phyloP scores from a whole-genome alignment of 768 basidiomycete genomes.

The Rhizopogon rudus region DNA sequence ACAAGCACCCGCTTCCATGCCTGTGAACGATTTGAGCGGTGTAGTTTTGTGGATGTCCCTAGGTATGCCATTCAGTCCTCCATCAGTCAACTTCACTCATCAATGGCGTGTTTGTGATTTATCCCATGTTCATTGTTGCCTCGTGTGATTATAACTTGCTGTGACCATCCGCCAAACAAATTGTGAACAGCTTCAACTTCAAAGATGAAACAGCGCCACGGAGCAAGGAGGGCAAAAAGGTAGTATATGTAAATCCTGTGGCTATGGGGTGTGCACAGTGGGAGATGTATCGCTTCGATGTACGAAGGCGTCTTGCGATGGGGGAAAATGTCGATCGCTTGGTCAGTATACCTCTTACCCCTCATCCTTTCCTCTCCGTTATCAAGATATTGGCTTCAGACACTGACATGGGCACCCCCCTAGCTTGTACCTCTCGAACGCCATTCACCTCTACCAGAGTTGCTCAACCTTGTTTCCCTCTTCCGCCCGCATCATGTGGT shows the following conservation, averaged over 20 bases:
- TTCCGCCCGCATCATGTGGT: constrained; percentile 75
- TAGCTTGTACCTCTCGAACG: constrained; percentile 82
- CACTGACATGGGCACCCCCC: not conserved
- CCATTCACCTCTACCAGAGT: constrained; percentile 85
- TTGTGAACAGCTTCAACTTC: not conserved
- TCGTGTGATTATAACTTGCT: constrained; percentile 5
- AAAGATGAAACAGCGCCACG: constrained; percentile 14
- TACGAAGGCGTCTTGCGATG: constrained; percentile 32
- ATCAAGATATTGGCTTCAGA: not conserved
- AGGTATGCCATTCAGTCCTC: constrained; percentile 6
- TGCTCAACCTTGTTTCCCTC: constrained; percentile 72
- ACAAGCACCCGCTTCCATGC: constrained; percentile 82
- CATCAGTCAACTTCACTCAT: not conserved
- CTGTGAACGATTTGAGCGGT: constrained; percentile 81
- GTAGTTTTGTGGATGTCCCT: constrained; percentile 51
- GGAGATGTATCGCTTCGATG: constrained; percentile 45
- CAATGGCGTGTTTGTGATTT: not conserved
- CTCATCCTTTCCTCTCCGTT: not conserved
- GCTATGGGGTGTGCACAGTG: constrained; percentile 57
- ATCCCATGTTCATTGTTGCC: too few relatives aligned
- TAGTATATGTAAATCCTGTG: constrained; percentile 85
- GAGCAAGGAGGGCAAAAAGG: constrained; percentile 44
- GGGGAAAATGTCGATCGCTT: constrained; percentile 55
- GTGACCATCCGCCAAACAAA: not conserved
- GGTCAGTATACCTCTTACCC: constrained; percentile 36